Conservation (phyloP, 2,329 filamentous ascomycete species). For the Cadophora sp. region DNA sequence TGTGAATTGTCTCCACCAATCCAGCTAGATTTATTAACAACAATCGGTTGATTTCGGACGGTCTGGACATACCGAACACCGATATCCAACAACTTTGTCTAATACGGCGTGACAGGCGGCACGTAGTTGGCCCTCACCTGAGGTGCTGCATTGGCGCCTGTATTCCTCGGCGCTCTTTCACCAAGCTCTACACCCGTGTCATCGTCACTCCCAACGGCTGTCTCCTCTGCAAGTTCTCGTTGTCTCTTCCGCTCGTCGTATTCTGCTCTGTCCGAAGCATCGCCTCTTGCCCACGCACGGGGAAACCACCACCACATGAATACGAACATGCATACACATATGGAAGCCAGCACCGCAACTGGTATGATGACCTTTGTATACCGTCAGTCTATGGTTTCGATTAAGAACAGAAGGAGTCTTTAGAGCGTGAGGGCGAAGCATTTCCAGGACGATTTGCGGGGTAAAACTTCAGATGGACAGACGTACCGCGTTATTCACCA, state of each 20-base stretch:
- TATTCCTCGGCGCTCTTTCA: not conserved
- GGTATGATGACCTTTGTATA: slow-evolving; percentile 19
- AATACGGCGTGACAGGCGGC: slow-evolving; percentile 19
- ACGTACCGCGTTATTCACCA: slow-evolving; percentile 22
- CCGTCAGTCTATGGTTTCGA: not conserved
- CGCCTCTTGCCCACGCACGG: slow-evolving; percentile 20
- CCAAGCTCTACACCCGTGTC: slow-evolving; percentile 18
- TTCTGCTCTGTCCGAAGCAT: slow-evolving; percentile 20
- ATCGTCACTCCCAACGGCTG: slow-evolving; percentile 2
- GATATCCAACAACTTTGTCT: not conserved
- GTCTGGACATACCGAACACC: not conserved
- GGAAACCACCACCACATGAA: slow-evolving; percentile 32
- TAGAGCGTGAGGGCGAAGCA: not conserved
- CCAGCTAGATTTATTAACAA: too few species aligned
- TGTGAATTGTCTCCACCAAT: too few species aligned
- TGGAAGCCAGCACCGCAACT: slow-evolving; percentile 18
- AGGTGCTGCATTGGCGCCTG: not conserved
- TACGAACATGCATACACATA: slow-evolving; percentile 20
- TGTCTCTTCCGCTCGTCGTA: slow-evolving; percentile 19
- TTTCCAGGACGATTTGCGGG: not conserved
- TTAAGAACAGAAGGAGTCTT: not conserved
- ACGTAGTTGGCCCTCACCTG: slow-evolving; percentile 5
- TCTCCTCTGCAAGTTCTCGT: slow-evolving; percentile 20
- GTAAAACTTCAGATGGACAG: not conserved
- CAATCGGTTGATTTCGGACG: too few species aligned